Evolutionary conservation across 2,329 filamentous ascomycete species (phyloP).

Genomic region (Daldinia sp.): DNA sequence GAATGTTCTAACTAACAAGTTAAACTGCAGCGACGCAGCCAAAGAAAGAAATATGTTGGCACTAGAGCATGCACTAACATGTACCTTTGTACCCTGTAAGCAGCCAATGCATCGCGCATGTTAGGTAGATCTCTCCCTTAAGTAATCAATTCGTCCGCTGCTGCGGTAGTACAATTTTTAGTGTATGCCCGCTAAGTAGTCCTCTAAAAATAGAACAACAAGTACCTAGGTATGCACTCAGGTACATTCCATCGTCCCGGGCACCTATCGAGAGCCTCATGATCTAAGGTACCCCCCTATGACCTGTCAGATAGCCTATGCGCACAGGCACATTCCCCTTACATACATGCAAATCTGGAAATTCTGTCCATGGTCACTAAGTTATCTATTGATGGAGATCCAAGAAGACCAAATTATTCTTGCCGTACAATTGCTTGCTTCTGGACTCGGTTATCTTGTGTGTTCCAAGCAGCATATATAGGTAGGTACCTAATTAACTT

Average conservation of each 20-base stretch:
- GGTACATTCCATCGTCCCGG: too few relatives aligned
- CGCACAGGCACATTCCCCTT: background rate
- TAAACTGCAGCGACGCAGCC: too few relatives aligned
- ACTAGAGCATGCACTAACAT: too few relatives aligned
- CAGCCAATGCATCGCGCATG: too few relatives aligned
- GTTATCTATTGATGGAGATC: background rate
- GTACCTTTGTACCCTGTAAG: too few relatives aligned
- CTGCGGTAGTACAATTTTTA: background rate
- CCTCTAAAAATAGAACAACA: background rate
- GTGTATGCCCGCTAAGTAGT: too few relatives aligned
- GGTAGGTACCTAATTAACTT: background rate
- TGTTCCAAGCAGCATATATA: background rate
- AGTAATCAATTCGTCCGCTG: background rate
- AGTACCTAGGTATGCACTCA: background rate
- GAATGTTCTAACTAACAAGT: too few relatives aligned
- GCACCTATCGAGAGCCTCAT: background rate
- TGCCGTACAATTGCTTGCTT: background rate
- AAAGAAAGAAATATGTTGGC: background rate
- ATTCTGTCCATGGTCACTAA: background rate
- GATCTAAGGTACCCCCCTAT: background rate
- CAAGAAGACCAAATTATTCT: background rate
- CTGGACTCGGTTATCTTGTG: background rate
- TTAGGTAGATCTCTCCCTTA: background rate
- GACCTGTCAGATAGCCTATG: background rate
- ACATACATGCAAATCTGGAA: background rate